A percentile compares a stretch with the other conserved stretches of the same genome.
Evolutionary conservation across 768 basidiomycete genomes (phyloP).

Genomic region (Fistulinella prunicolor): DNA sequence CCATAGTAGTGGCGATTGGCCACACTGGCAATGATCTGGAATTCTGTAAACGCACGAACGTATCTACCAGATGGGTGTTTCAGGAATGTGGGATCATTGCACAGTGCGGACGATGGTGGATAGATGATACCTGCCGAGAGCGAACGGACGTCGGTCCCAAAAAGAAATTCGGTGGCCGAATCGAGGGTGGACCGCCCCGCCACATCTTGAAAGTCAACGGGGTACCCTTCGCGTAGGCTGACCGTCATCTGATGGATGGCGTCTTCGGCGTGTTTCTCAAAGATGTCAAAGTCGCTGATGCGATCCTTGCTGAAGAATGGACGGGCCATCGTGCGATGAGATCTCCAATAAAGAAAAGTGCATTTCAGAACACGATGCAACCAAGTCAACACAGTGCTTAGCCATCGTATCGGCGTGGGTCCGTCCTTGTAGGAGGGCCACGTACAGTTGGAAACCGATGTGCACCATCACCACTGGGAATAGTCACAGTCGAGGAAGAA

Average conservation of each 20-base stretch:
- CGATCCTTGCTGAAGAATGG: conserved; percentile 41
- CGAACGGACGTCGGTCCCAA: conserved; percentile 40
- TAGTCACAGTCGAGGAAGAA: conserved; percentile 27
- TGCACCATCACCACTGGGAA: conserved; percentile 21
- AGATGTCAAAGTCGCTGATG: conserved; percentile 39
- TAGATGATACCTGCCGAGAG: conserved; percentile 39
- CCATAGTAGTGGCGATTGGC: conserved; percentile 37
- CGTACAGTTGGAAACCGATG: too few relatives aligned
- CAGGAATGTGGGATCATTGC: conserved; percentile 19
- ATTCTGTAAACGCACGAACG: conserved; percentile 37
- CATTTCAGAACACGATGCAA: too few relatives aligned
- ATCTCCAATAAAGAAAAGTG: conserved; percentile 25
- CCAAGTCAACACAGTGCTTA: too few relatives aligned
- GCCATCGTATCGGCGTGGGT: too few relatives aligned
- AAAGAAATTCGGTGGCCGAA: conserved; percentile 56
- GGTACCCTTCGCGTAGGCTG: conserved; percentile 34
- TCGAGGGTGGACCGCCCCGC: conserved; percentile 51
- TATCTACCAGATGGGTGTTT: conserved; percentile 36
- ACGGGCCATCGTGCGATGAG: conserved; percentile 42
- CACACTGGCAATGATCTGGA: conserved; percentile 34
- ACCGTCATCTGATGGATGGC: conserved; percentile 32
- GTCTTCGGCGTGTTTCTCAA: conserved; percentile 35
- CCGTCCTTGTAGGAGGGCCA: background rate
- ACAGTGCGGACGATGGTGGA: conserved; percentile 24
- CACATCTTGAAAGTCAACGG: conserved; percentile 45